These are phyloP conservation scores for Cucumis melo DNA, from an alignment of 306 rosid species.

Conservation along the genomic window DNA sequence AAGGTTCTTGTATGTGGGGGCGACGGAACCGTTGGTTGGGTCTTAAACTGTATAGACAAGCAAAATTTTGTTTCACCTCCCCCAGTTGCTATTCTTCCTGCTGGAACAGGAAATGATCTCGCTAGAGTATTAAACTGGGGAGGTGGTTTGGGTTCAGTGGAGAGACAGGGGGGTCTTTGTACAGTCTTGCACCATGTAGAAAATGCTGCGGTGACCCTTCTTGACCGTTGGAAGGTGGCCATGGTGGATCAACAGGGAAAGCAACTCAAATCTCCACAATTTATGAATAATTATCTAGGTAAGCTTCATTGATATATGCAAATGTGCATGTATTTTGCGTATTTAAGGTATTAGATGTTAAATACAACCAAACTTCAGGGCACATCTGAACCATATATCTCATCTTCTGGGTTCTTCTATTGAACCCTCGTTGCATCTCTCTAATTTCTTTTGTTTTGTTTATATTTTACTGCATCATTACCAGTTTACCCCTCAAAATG, in stretches of 20 bases:
- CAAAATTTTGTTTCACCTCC: conserved; percentile 97
- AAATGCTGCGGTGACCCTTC: conserved; percentile 92
- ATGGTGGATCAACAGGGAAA: conserved; percentile 53
- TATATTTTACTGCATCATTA: not conserved
- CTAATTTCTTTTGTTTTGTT: not conserved
- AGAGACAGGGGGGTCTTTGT: conserved; percentile 96
- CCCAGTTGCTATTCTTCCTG: conserved; percentile 97
- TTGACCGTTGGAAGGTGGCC: conserved; percentile 88
- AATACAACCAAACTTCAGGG: not conserved
- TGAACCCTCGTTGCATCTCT: not conserved
- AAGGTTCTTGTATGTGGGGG: conserved; percentile 95
- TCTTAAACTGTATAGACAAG: conserved; percentile 76
- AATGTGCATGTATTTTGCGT: not conserved
- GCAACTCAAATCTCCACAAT: conserved; percentile 52
- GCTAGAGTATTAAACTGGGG: conserved; percentile 98
- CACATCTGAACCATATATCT: not conserved
- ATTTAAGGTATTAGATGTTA: not conserved
- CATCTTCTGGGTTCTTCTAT: not conserved
- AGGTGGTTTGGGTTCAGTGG: conserved; percentile 95
- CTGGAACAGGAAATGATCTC: conserved; percentile 97
- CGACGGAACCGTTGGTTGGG: conserved; percentile 99
- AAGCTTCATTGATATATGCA: not conserved
- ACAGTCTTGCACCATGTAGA: conserved; percentile 82
- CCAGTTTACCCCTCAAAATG: not conserved
- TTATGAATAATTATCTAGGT: conserved; percentile 97